Evolutionary conservation across 441 rosid genomes (phyloP).

Genomic region (Aquilaria agallochum): DNA sequence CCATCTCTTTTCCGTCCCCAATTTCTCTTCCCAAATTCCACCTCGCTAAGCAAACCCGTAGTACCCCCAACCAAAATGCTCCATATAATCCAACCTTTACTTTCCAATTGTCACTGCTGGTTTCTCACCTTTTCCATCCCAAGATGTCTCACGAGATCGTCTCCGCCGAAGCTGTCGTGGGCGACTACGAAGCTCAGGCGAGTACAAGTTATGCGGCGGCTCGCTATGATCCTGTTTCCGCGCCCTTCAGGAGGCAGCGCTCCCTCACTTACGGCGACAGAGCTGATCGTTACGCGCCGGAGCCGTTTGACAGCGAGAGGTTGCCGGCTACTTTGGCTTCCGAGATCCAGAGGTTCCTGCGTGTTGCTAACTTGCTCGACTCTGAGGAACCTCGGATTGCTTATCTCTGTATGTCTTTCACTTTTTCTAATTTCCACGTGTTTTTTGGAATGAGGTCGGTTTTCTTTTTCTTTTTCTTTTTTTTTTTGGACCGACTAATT

Average conservation of each 20-base stretch:
- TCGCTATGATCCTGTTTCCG: conserved; percentile 13
- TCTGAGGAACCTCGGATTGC: conserved; percentile 75
- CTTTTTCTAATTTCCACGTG: not conserved
- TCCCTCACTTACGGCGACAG: conserved; percentile 36
- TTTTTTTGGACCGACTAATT: too few species aligned
- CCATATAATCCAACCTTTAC: conserved; percentile 10
- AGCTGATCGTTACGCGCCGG: conserved; percentile 30
- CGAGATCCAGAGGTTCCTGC: conserved; percentile 81
- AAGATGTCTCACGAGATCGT: conserved; percentile 68
- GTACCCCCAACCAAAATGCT: conserved; percentile 13
- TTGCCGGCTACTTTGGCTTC: conserved; percentile 72
- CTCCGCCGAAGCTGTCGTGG: conserved; percentile 47
- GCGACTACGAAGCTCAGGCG: conserved; percentile 13
- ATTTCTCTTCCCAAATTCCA: conserved; percentile 15
- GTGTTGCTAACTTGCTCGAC: conserved; percentile 81
- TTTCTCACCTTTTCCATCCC: conserved; percentile 8
- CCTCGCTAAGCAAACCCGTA: conserved; percentile 25
- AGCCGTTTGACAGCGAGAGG: conserved; percentile 89
- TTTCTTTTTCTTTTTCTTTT: not conserved
- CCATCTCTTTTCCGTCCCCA: conserved; percentile 15
- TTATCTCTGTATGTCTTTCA: conserved; percentile 54
- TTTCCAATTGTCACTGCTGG: conserved; percentile 10
- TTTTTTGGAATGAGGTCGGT: not conserved
- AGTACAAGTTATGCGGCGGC: conserved; percentile 16
- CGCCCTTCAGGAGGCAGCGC: conserved; percentile 35